Evolutionary conservation across 345 rosid genomes (phyloP), one percentile per base, ranked within the genome.

Genomic region (Syzygium oleosum): DNA sequence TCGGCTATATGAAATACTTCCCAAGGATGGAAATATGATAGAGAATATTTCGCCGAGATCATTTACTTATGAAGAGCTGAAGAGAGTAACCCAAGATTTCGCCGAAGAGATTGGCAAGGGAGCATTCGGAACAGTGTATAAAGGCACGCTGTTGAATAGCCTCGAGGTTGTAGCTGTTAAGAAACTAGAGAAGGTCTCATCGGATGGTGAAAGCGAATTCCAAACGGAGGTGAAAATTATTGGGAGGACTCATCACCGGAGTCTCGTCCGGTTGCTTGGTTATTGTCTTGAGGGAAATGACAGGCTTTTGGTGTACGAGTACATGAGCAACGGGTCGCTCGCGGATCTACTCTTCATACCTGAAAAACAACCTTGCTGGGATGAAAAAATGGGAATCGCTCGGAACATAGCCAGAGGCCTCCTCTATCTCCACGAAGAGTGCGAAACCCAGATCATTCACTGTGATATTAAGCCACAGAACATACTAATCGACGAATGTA

Each of bases 401-500:
- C 41, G 90, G 2, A 86, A 86, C 52, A 79, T 91, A 56, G 91
- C 91, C 4, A 87, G 89, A 51, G 92, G 92, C 3, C 83, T 91
- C 54, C 85, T 85, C 17, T 89, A 86, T 61, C 85, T 86, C 3
- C 91, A 89, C 1, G 90, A 90, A 58, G 91, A 88, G 59, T 90
- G 90, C 6, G 84, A 89, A 65, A 86, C 89, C 1, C 90, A 88
- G 56, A 92, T 92, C 88, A 88, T 90, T 85, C 91, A 88, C 54
- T 91, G 91, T 16, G 90, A 90, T 53, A 87, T 92, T 23, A 90
- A 92, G 53, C 90, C 91, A 16, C 87, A 80, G 23, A 87, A 89
- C 79, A 90, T 89, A 63, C 88, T 88, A 52, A 88, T 91, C 53
- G 88, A 91, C 22, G 88, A 91, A 58, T 12, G 59, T 23, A 65